Conservation (phyloP, 1,284 basidiomycete genomes). For the Butyriboletus regius region DNA sequence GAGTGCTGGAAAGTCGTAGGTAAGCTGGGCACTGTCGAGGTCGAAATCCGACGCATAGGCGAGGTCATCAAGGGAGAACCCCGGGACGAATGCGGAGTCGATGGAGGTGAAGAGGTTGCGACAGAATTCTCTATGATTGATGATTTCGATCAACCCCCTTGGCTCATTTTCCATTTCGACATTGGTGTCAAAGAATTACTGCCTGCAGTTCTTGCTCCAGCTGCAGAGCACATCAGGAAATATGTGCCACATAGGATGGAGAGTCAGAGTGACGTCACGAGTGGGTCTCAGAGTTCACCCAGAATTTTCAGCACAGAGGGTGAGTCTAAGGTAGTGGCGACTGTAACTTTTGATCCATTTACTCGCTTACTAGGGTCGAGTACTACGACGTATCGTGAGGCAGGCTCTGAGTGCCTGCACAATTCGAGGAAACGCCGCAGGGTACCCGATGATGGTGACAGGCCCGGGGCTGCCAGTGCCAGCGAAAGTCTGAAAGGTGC, state of each 20-base stretch:
- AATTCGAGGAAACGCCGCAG: neutral
- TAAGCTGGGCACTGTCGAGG: slow-evolving; percentile 8
- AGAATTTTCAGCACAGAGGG: neutral
- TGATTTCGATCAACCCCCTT: slow-evolving; percentile 11
- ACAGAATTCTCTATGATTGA: slow-evolving; percentile 12
- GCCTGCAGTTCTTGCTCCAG: neutral
- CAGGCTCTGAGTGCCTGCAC: neutral
- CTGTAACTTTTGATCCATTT: neutral
- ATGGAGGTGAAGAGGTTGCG: neutral
- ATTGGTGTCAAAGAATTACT: slow-evolving; percentile 1
- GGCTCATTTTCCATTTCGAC: slow-evolving; percentile 14
- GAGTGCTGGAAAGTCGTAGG: neutral
- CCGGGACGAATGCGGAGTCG: neutral
- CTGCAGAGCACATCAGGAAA: neutral
- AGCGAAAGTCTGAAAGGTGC: neutral
- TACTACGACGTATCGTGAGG: neutral
- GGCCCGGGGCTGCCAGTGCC: neutral
- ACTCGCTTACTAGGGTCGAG: neutral
- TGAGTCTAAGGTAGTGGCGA: neutral
- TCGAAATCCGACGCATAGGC: slow-evolving; percentile 16
- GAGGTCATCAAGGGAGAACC: slow-evolving; percentile 4
- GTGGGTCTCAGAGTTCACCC: neutral
- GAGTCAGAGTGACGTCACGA: neutral
- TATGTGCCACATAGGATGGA: neutral
- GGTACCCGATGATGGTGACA: neutral